Base-by-base conservation (phyloP, 179 eudicot species). In the Drosera spatulata region DNA sequence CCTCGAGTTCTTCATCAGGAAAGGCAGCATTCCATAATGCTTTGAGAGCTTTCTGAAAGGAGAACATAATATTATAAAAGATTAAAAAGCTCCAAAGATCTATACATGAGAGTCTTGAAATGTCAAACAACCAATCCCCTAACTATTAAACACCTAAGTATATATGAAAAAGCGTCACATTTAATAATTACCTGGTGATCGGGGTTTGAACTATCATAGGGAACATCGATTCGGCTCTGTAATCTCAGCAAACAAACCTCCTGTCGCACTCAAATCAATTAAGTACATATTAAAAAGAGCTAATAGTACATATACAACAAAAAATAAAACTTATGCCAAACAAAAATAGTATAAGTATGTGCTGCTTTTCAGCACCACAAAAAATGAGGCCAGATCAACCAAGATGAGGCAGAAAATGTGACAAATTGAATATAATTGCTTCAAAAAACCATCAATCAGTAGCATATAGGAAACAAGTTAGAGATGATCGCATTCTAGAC, bases 21-120 rank as follows among this genome's bases (percentile, higher is more conserved):
- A 82, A 89, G 72, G 97, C 83, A 69, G 89, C 87, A 60, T 79
- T 62, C 98, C 98, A 91, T 72, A 91, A 74, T 13, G 85, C 85
- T 80, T 59, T 80, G 73, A 91, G 74, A 66, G 97, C 82, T 75
- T 82, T 82, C 97, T 89, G 43, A 38, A 57, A 38, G 7, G 3
- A 61, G 22, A 6, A 41, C 68, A 39, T 56, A 63, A 9, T 44
- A 69, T 64, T 15, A 57, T 48, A 48, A 68, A 15, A 4, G 3
- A 41, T 53, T 52, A 47, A 49, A 54, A 41, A 52, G 2, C 45
- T 50, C 9, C 60, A 61, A 50, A 22, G 33, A 22, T 22, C 33
- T 22, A 22, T 22, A 22, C 33, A 22, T 22, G 33, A 22, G 33
- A 22, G 33, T 22, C 33, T 22, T 22, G 33, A 22, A 22, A 22